Base-by-base conservation (phyloP, 2,329 filamentous ascomycete genomes). In the Chalaropsis thielavioides region DNA sequence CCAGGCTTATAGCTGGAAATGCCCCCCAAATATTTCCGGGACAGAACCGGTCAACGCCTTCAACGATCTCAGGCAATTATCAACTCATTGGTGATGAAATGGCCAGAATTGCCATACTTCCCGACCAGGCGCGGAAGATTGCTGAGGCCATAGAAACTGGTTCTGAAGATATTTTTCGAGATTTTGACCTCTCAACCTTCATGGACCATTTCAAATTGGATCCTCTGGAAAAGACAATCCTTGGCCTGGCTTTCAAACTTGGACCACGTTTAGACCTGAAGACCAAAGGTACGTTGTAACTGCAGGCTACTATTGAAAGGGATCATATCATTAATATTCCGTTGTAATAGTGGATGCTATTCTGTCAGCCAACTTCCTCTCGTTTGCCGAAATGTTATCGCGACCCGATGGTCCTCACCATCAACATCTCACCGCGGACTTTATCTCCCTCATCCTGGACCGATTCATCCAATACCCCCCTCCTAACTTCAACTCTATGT, bases 201-300 rank as follows among this genome's bases (percentile, higher is more conserved):
- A 86, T 97, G 80, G 89, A 95, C 69, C 92, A 97, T 74, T 99
- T 99, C 79, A 91, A 92, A 73, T 81, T 96, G 64, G 92, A 96
- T 76, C 85, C 90, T 10, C 75, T 96, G 59, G 85, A 91, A 71
- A 95, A 95, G 79, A 89, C 90, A 49, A 83, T 95, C 68, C 81
- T 99, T 68, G 90, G 90, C 61, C 79, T 96, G 66, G 90, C 92
- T 3, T 96, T 96, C 75, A 95, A 92, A 75, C 83, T 86, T 68
- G 86, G 86, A n/a, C 83, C 83, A 49, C 90, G 89, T 70, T 77
- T 85, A 66, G 92, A 96, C 73, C 77, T 99, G 63, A 89, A 90
- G 72, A 87, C 87, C 4, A 97, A 96, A 84, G 92, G 92, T 95
- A 76, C 72, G 41, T 19, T 40, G 27, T 22, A 49, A 41, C 22